phyloP scores from a whole-genome alignment of 371 early-diverging fungal genomes.

The Actinomucor elegans region DNA sequence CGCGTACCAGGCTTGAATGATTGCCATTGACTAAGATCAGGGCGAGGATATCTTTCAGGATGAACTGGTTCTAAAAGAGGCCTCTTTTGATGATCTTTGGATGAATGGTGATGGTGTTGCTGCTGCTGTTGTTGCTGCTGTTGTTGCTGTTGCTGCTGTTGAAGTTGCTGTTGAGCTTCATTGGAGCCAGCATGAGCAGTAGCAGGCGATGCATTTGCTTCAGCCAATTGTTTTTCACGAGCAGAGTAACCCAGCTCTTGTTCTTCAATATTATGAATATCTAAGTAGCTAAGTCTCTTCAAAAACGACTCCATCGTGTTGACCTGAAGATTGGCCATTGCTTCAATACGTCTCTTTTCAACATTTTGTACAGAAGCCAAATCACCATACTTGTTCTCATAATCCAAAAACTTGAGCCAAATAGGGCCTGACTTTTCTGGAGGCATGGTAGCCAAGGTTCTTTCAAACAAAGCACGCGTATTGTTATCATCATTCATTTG shows the following conservation, averaged over 20 bases:
- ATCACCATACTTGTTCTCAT: conserved; percentile 89
- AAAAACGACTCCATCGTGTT: conserved; percentile 57
- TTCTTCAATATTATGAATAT: conserved; percentile 59
- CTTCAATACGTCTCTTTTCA: conserved; percentile 74
- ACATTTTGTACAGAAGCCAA: conserved; percentile 70
- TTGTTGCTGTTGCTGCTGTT: not conserved
- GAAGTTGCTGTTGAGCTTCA: not conserved
- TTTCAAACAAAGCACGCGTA: conserved; percentile 85
- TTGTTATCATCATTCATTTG: conserved; percentile 91
- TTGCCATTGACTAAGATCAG: conserved; percentile 78
- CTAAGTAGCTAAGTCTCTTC: conserved; percentile 66
- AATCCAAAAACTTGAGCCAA: conserved; percentile 82
- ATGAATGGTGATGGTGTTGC: conserved; percentile 1
- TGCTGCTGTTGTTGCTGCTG: conserved; percentile 3
- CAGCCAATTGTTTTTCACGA: conserved; percentile 1
- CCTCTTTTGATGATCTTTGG: conserved; percentile 37
- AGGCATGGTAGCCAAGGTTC: conserved; percentile 73
- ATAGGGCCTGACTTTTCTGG: conserved; percentile 68
- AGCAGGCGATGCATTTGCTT: conserved; percentile 1
- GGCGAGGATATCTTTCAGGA: conserved; percentile 73
- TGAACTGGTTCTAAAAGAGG: conserved; percentile 70
- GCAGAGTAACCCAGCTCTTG: conserved; percentile 45
- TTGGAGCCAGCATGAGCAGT: not conserved
- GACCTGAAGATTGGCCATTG: conserved; percentile 40
- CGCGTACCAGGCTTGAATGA: conserved; percentile 60